Percentiles rank a stretch among this genome's conserved stretches.
phyloP scores from a whole-genome alignment of 768 basidiomycete genomes.

The Suillus fuscotomentosus region DNA sequence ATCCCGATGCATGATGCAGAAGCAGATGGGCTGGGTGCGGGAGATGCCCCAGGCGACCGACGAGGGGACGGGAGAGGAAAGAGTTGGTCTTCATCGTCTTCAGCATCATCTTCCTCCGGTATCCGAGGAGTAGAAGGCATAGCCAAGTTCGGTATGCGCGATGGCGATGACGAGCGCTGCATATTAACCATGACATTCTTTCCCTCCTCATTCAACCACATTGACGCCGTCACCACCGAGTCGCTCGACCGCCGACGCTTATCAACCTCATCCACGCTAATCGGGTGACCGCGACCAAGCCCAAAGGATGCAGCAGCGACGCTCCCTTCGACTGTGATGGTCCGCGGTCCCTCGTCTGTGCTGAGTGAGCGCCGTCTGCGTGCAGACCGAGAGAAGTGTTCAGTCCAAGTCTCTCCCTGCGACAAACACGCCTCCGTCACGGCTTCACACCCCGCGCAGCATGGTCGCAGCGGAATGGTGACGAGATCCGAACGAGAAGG shows the following conservation, averaged over 20 bases:
- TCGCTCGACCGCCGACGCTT: constrained; percentile 52
- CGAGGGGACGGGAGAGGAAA: constrained; percentile 61
- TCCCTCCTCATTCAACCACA: constrained; percentile 9
- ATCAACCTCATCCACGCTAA: constrained; percentile 67
- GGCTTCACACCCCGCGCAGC: constrained; percentile 62
- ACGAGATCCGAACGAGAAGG: constrained; percentile 39
- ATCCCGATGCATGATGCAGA: constrained; percentile 26
- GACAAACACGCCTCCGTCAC: constrained; percentile 56
- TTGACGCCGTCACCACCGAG: constrained; percentile 2
- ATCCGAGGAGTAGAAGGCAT: constrained; percentile 22
- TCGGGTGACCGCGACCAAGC: constrained; percentile 29
- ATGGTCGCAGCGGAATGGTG: constrained; percentile 70
- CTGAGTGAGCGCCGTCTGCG: constrained; percentile 53
- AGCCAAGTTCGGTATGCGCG: not conserved
- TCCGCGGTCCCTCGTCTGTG: constrained; percentile 29
- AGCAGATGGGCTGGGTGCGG: constrained; percentile 32
- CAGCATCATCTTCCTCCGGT: constrained; percentile 37
- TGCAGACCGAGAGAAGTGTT: constrained; percentile 63
- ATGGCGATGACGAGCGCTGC: constrained; percentile 14
- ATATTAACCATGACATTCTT: not conserved
- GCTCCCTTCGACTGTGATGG: constrained; percentile 30
- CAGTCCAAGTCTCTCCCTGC: constrained; percentile 59
- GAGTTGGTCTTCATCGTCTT: constrained; percentile 55
- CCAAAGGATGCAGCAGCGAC: constrained; percentile 24
- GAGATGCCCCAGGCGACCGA: constrained; percentile 48